Conservation (phyloP, 2,329 filamentous ascomycete genomes). For the Lasiodiplodia sp. region DNA sequence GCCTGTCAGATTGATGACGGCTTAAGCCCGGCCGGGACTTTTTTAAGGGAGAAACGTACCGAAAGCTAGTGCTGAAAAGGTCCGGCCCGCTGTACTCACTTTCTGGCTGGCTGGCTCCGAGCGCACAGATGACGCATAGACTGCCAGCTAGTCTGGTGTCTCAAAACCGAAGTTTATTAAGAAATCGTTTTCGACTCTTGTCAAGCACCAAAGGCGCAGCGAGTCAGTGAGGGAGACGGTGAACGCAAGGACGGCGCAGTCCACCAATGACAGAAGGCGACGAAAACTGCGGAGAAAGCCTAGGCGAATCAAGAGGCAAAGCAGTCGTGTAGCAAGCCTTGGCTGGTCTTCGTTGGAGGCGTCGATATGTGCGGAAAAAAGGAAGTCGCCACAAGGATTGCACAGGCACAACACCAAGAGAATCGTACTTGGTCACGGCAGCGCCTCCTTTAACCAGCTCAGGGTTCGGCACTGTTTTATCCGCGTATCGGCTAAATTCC, state of each 20-base stretch:
- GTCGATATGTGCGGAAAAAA: background rate
- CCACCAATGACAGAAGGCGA: background rate
- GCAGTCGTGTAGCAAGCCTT: slow-evolving; percentile 3
- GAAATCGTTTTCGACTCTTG: background rate
- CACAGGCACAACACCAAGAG: slow-evolving; percentile 6
- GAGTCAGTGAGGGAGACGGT: slow-evolving; percentile 7
- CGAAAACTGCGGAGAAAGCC: slow-evolving; percentile 8
- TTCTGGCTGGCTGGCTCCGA: background rate
- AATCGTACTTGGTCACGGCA: background rate
- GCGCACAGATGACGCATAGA: slow-evolving; percentile 1
- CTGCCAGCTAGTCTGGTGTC: background rate
- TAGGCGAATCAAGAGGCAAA: slow-evolving; percentile 7
- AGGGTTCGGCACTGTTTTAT: slow-evolving; percentile 9
- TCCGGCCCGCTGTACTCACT: background rate
- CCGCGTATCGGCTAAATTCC: slow-evolving; percentile 27
- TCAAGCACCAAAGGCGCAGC: background rate
- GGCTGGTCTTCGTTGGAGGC: background rate
- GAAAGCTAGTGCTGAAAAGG: slow-evolving; percentile 1
- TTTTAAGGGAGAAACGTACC: background rate
- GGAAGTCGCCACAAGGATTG: background rate
- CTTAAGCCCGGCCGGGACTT: background rate
- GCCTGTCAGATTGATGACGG: background rate
- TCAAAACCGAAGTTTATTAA: slow-evolving; percentile 3
- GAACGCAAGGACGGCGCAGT: background rate
- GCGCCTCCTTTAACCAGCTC: slow-evolving; percentile 18